A percentile compares a stretch with the other conserved stretches of the same genome.
These are phyloP conservation scores for Diaporthe longicolla DNA, from an alignment of 2,329 filamentous ascomycete genomes.

Conservation along the genomic window DNA sequence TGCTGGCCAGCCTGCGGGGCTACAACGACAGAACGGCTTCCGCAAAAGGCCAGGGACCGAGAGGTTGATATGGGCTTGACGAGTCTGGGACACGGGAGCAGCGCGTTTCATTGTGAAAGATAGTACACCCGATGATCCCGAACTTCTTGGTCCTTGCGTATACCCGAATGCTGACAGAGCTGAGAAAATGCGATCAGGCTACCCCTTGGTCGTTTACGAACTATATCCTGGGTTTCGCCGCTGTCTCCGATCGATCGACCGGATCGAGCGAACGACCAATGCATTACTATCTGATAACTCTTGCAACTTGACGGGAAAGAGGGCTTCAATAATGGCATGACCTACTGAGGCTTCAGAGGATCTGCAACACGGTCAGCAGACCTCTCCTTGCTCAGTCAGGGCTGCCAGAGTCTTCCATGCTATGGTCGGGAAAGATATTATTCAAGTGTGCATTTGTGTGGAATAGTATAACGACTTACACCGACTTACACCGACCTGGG, in stretches of 20 bases:
- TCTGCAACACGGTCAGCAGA: not conserved
- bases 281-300: too few species aligned
- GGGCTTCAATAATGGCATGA: too few species aligned
- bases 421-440: too few species aligned
- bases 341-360: not conserved
- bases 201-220: not conserved
- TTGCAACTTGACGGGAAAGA: not conserved
- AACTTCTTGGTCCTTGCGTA: too few species aligned
- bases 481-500: not conserved
- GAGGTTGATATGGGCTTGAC: rapidly evolving
- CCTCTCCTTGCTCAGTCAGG: not conserved
- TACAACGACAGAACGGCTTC: not conserved
- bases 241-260: too few species aligned
- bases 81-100: not conserved
- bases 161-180: not conserved
- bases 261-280: not conserved
- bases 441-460: not conserved
- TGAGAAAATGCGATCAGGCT: not conserved
- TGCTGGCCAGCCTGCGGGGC: not conserved
- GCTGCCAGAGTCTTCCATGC: too few species aligned
- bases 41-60: not conserved
- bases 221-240: not conserved
- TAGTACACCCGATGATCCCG: too few species aligned
- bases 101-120: not conserved
- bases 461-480: slow-evolving; percentile 6